A percentile compares a stretch with the other conserved stretches of the same genome.
phyloP scores from a whole-genome alignment of 805 yeast species.

The Pichia sporocuriosa region DNA sequence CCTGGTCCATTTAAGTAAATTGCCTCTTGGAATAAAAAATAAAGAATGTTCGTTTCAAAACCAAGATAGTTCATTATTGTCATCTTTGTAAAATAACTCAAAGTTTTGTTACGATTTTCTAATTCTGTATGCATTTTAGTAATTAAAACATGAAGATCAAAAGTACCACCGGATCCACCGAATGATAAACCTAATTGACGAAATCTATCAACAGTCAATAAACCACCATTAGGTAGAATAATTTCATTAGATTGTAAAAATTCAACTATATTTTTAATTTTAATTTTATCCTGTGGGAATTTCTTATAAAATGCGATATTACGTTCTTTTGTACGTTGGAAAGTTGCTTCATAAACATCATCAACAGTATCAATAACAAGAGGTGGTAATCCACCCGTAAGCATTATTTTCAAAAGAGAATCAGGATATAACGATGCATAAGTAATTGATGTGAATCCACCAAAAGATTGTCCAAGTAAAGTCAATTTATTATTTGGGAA shows the following conservation, averaged over 20 bases:
- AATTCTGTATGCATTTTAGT: slow-evolving; percentile 34
- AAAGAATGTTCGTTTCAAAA: slow-evolving; percentile 49
- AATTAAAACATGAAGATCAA: slow-evolving; percentile 39
- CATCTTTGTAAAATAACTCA: slow-evolving; percentile 34
- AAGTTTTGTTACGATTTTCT: slow-evolving; percentile 20
- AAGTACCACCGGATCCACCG: slow-evolving; percentile 47
- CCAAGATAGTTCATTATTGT: slow-evolving; percentile 30
- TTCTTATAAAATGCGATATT: slow-evolving; percentile 41
- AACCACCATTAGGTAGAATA: slow-evolving; percentile 45
- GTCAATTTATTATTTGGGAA: slow-evolving; percentile 36
- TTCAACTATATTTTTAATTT: slow-evolving; percentile 33
- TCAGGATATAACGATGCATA: slow-evolving; percentile 15
- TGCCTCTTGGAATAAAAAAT: slow-evolving; percentile 53
- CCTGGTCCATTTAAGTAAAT: slow-evolving; percentile 44
- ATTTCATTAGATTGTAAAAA: slow-evolving; percentile 29
- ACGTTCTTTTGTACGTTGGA: slow-evolving; percentile 39
- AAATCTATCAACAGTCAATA: slow-evolving; percentile 42
- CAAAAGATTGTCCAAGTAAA: slow-evolving; percentile 30
- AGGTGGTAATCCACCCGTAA: slow-evolving; percentile 59
- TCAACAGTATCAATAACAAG: slow-evolving; percentile 34
- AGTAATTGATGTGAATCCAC: slow-evolving; percentile 12
- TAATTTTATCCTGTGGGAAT: slow-evolving; percentile 40
- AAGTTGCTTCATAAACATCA: slow-evolving; percentile 44
- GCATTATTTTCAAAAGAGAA: slow-evolving; percentile 36
- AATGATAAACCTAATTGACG: slow-evolving; percentile 46